phyloP scores from a whole-genome alignment of 202 grass and related monocot species.

The Bolboschoenoplectus hybrid region DNA sequence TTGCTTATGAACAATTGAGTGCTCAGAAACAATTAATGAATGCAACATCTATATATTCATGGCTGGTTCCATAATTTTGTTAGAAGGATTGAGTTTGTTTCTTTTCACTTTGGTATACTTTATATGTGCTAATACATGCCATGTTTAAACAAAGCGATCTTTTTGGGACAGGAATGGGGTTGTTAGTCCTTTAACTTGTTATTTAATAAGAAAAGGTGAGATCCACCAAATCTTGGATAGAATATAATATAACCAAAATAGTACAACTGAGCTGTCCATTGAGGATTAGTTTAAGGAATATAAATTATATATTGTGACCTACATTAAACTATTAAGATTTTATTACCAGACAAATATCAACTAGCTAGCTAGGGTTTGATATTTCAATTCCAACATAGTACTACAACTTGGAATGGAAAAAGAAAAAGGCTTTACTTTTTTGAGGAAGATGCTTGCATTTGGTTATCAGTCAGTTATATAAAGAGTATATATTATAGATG shows the following conservation, averaged over 20 bases:
- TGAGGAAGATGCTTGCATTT: background rate
- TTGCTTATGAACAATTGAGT: background rate
- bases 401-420: background rate
- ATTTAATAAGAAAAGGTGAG: background rate
- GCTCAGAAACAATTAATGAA: background rate
- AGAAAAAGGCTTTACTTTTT: background rate
- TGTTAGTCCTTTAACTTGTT: background rate
- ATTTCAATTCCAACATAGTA: no score
- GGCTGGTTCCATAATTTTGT: background rate
- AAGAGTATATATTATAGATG: background rate
- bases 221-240: constrained; percentile 15
- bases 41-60: background rate
- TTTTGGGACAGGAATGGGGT: background rate
- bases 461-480: background rate
- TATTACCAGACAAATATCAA: background rate
- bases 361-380: no score
- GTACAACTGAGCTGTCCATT: background rate
- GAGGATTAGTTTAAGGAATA: background rate
- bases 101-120: background rate
- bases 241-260: background rate
- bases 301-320: background rate
- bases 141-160: background rate
- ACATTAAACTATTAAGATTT: background rate
- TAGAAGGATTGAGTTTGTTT: background rate
- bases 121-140: background rate